Base-by-base conservation (phyloP, 2,329 filamentous ascomycete species). In the Aspergillus sp. region DNA sequence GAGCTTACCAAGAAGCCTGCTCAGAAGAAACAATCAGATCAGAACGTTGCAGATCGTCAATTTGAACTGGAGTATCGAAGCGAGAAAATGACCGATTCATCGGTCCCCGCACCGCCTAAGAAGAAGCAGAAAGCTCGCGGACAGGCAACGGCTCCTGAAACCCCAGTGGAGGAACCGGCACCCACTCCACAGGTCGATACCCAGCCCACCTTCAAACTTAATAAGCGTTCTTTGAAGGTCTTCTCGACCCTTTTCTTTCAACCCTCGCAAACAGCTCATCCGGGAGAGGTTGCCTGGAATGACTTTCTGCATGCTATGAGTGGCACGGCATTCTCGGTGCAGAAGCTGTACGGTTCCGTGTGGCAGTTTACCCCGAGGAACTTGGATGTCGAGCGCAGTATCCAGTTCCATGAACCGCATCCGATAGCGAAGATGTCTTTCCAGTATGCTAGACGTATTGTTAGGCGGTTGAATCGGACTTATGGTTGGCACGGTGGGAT, bases 331-430 rank as follows among this genome's bases (percentile, higher is more conserved):
- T 86, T 88, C 55, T 60, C 65, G 0, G 78, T 78, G 0, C 73
- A 85, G 70, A 87, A 88, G 70, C 75, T 87, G 0, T 85, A 86
- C 59, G 84, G 85, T 0, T 87, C 83, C 1, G 81, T 82, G 0
- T 88, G 86, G 86, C 82, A 86, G 11, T 88, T 88, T 61, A 76
- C 73, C 14, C 81, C 81, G 3, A 68, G 67, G 4, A 65, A 63
- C 3, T 59, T 79, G 22, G 76, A 81, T 55, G 74, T 80, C 0
- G 73, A 79, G 45, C 70, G 80, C 4, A 79, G 77, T 24, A 87
- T 88, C 32, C 82, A 85, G 56, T 85, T 87, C 61, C 84, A 88
- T 62, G 84, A 87, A 65, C 85, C 85, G 2, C 85, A 88, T 69
- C 83, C 84, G 0, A 68, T 67, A 1, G 72, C 73, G 1, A 87